Base-by-base conservation (phyloP, 768 basidiomycete genomes). In the Cystofilobasidium capitatum region DNA sequence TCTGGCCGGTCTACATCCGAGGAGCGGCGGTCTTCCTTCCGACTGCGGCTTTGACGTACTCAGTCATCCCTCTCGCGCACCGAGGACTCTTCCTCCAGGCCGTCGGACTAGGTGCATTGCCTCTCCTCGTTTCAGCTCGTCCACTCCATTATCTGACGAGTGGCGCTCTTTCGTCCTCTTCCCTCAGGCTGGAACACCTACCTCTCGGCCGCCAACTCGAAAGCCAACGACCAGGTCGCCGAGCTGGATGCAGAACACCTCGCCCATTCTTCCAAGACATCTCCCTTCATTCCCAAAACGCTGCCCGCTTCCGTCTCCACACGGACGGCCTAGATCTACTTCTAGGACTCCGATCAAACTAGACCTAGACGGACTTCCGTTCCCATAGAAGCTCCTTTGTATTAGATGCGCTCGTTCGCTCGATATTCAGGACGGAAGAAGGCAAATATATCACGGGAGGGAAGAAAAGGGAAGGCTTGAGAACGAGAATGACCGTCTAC, bases 71-170 rank as follows among this genome's bases (percentile, higher is more conserved):
- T 16, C 40, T 44, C 20, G 59, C 60, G 13, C 66, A 68, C 40
- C 59, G 66, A 33, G 66, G 66, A 1, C 45, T 68, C 14, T 68
- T 62, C 40, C 39, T 68, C 17, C 66, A 68, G 40, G 66, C 29
- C 49, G 66, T 68, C 22, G 66, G 66, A 33, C 42, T 68, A 0
- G 66, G 66, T 67, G n/a, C 45, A 60, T 45, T 24, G 22, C 26
- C 26, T 14, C 49, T 64, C 16, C 31, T 58, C 22, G 20, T 13
- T 44, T 37, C 26, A 10, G 24, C 49, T 10, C 10, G 40, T 10
- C 47, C 29, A 17, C 49, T 24, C 49, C 49, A 12, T 57, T 37
- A 17, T 22, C 33, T 58, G 37, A 12, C 29, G 55, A 65, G 13
- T 20, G 14, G n/a, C 16, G 40, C 33, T 36, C 40, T 57, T 13